Conservation (phyloP, 331 rosid species). For the Rhamnella rubrinervis region DNA sequence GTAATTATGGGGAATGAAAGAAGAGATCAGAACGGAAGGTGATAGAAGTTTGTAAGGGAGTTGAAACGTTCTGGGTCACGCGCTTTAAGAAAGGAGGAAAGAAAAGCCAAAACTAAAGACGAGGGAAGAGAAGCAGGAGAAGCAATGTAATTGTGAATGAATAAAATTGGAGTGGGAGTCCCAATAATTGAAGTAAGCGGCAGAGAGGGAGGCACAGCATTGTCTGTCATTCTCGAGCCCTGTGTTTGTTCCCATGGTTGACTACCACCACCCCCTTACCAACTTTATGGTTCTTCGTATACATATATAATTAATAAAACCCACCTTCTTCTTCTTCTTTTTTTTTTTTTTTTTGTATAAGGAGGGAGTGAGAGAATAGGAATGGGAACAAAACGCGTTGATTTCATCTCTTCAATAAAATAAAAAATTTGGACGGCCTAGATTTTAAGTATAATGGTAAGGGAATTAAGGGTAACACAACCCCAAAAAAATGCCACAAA, state of each 20-base stretch:
- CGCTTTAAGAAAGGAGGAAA: not conserved
- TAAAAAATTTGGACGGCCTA: no score
- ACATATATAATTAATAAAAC: no score
- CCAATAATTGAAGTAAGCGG: slow-evolving; percentile 37
- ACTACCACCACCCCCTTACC: slow-evolving; percentile 41
- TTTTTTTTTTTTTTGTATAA: not conserved
- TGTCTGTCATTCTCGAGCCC: slow-evolving; percentile 75
- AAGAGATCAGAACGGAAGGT: no score
- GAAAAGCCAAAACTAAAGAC: not conserved
- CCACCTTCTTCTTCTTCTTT: not conserved
- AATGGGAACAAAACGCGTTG: slow-evolving; percentile 22
- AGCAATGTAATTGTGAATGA: not conserved
- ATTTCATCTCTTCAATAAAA: not conserved
- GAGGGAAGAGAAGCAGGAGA: no score
- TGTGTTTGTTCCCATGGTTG: slow-evolving; percentile 75
- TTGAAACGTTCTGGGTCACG: no score
- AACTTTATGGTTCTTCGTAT: slow-evolving; percentile 11
- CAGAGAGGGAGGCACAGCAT: not conserved
- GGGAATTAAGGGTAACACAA: slow-evolving; percentile 13
- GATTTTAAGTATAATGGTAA: not conserved
- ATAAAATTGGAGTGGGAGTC: slow-evolving; percentile 35
- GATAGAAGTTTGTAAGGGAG: no score
- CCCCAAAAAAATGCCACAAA: slow-evolving; percentile 24
- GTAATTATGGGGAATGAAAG: no score
- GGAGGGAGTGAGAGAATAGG: not conserved